phyloP scores from a whole-genome alignment of 1,284 basidiomycete species.

The Ceratorhiza oryzae-sativae region DNA sequence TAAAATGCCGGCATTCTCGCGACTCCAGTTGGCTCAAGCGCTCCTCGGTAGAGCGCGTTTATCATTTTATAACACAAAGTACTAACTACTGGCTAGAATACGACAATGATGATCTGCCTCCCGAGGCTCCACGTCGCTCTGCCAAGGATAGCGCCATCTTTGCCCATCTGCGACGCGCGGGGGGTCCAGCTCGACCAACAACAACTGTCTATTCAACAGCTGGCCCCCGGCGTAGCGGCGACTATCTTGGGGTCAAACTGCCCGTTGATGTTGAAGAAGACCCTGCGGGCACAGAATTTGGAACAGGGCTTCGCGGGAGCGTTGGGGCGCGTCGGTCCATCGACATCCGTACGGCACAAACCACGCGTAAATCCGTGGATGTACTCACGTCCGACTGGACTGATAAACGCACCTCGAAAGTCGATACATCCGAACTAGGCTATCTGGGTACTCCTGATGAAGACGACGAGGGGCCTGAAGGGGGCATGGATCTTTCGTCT shows the following conservation, averaged over 20 bases:
- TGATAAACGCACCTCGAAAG: conserved; percentile 25
- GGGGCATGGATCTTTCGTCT: conserved; percentile 75
- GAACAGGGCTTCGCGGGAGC: conserved; percentile 70
- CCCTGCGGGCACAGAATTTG: conserved; percentile 64
- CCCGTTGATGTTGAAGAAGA: conserved; percentile 62
- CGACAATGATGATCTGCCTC: conserved; percentile 77
- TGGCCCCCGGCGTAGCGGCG: conserved; percentile 45
- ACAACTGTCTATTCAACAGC: conserved; percentile 12
- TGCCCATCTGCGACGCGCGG: conserved; percentile 42
- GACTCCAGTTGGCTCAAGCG: conserved; percentile 79
- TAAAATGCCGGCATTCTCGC: conserved; percentile 66
- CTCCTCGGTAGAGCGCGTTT: conserved; percentile 63
- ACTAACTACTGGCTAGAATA: conserved; percentile 62
- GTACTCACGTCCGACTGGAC: conserved; percentile 25
- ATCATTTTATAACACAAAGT: not conserved
- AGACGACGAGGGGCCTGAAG: conserved; percentile 55
- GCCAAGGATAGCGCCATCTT: conserved; percentile 85
- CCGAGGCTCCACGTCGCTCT: conserved; percentile 63
- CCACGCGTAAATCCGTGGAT: conserved; percentile 30
- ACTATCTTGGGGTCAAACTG: conserved; percentile 71
- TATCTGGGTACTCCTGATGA: conserved; percentile 27
- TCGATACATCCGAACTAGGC: conserved; percentile 16
- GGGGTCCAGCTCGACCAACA: conserved; percentile 17
- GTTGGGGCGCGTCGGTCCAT: conserved; percentile 55
- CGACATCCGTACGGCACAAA: conserved; percentile 29